Base-by-base conservation (phyloP, 768 basidiomycete genomes). In the Russula sp. region DNA sequence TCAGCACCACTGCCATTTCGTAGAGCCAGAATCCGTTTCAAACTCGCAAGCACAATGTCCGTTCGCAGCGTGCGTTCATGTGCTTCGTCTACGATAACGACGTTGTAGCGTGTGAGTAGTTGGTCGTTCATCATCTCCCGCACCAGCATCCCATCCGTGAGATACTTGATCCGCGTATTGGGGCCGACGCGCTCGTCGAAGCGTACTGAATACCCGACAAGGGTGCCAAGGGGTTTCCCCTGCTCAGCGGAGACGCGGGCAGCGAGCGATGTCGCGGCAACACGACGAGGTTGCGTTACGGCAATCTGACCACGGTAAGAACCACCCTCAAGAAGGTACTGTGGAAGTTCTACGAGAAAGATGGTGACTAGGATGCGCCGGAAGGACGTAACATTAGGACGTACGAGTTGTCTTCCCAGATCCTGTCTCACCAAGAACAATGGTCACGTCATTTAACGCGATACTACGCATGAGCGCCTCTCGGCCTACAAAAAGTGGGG, bases 381-480 rank as follows among this genome's bases (percentile, higher is more conserved):
- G 57, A 53, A 58, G 39, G 4, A 20, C 13, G 54, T 1, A 20
- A 34, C 10, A 11, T 16, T 14, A 44, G 56, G 47, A 86, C 93
- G 70, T 74, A 96, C 96, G 96, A 54, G 97, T 99, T 0, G 96
- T 96, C 77, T 99, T 99, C 66, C 97, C 97, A 20, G 94, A 97
- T 13, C 97, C 97, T 0, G 97, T 98, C 75, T 99, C 97, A 44
- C 95, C 97, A 2, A 99, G 81, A 9, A 99, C 82, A 49, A 98
- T 85, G 1, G 87, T 90, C 7, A 93, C 87, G 72, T 94, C 89
- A 77, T 91, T 87, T 66, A 84, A 80, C 35, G 75, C 74, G 56
- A 96, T 86, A 73, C 87, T 87, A 61, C 83, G 79, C 34, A 93
- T 75, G 34, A 96, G 79, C 34, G 86, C 84, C 27, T 91, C 87